These are phyloP conservation scores for Taiozyma onychis DNA, from an alignment of 1,139 yeast genomes.

Conservation along the genomic window DNA sequence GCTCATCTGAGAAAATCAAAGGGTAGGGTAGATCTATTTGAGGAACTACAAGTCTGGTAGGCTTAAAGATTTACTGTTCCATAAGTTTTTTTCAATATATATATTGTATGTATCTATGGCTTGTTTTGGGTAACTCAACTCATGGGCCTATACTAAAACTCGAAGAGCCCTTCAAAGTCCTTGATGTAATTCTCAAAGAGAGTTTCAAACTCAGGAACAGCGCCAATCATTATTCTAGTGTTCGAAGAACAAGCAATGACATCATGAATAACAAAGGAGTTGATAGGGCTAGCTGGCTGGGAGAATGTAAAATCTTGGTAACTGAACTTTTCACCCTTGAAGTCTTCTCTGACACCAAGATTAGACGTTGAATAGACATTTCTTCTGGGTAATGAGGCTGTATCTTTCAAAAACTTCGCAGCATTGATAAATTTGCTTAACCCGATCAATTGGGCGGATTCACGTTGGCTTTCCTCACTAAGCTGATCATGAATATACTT, in stretches of 20 bases:
- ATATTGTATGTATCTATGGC: too few relatives aligned
- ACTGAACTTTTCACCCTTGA: background rate
- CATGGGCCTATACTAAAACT: background rate
- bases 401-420: background rate
- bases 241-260: background rate
- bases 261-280: background rate
- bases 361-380: background rate
- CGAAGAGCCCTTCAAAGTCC: background rate
- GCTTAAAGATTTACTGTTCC: too few relatives aligned
- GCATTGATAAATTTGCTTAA: background rate
- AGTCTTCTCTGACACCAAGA: background rate
- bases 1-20: slow-evolving; percentile 25
- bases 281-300: background rate
- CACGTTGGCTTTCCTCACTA: background rate
- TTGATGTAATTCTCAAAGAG: background rate
- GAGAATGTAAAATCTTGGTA: slow-evolving; percentile 1
- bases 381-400: background rate
- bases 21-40: slow-evolving; percentile 43
- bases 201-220: slow-evolving; percentile 1
- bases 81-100: too few relatives aligned
- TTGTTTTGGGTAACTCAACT: too few relatives aligned
- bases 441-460: background rate
- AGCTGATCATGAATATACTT: background rate
- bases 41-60: slow-evolving; percentile 37
- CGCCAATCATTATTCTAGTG: background rate